Evolutionary conservation across 805 yeast species (phyloP).

Genomic region (Groenewaldozyma salmanticensis): DNA sequence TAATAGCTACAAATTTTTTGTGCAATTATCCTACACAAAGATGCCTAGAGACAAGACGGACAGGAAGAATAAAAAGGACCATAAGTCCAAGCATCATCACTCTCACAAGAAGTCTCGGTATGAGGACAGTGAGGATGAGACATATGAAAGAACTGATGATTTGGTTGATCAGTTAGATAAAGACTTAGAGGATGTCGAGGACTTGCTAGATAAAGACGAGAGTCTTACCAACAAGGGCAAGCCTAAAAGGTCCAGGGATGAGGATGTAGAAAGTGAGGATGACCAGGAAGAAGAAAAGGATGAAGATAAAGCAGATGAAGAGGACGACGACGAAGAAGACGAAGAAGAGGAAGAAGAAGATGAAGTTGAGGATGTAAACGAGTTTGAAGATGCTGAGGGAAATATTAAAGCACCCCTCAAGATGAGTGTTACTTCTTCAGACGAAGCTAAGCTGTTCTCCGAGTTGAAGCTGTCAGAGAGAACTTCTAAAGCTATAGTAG

Average conservation of each 20-base stretch:
- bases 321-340: conserved; percentile 25
- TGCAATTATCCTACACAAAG: not conserved
- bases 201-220: conserved; percentile 14
- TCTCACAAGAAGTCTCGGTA: not conserved
- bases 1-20: not conserved
- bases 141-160: conserved; percentile 10
- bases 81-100: not conserved
- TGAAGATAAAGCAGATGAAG: conserved; percentile 22
- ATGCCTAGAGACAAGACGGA: not conserved
- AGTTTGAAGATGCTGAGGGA: conserved; percentile 14
- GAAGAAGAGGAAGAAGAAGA: conserved; percentile 22
- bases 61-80: too few species aligned
- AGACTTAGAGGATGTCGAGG: conserved; percentile 18
- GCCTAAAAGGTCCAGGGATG: conserved; percentile 15
- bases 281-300: conserved; percentile 18
- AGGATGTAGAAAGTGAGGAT: conserved; percentile 18
- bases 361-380: conserved; percentile 23
- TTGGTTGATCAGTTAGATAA: conserved; percentile 17
- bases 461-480: conserved; percentile 68
- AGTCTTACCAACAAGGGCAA: conserved; percentile 14
- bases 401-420: conserved; percentile 5
- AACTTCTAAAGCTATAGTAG: conserved; percentile 68
- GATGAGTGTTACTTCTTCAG: conserved; percentile 12
- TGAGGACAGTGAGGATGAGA: conserved; percentile 2
- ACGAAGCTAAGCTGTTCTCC: conserved; percentile 29